phyloP scores from a whole-genome alignment of 257 asterid genomes.

The Buddleja alternifolia region DNA sequence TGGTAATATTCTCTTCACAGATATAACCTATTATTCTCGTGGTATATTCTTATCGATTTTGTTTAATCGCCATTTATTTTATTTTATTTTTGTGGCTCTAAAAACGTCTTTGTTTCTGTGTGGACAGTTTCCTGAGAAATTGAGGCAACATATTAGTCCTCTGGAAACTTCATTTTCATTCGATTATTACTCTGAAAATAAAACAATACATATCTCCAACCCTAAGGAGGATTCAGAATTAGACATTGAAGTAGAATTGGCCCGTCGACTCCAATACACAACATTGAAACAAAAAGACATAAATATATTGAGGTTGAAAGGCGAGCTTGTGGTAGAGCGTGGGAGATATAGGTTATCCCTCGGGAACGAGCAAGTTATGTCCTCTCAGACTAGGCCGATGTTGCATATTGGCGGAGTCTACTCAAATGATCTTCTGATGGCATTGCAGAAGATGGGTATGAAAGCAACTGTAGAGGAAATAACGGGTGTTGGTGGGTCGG shows the following conservation, averaged over 20 bases:
- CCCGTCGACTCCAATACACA: slow-evolving; percentile 43
- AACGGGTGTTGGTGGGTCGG: slow-evolving; percentile 32
- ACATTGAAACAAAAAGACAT: slow-evolving; percentile 43
- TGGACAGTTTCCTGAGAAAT: slow-evolving; percentile 63
- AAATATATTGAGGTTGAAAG: slow-evolving; percentile 48
- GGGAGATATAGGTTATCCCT: slow-evolving; percentile 51
- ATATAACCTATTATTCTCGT: neutral
- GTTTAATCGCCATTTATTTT: slow-evolving; percentile 2
- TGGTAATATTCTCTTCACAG: slow-evolving; percentile 46
- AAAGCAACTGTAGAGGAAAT: slow-evolving; percentile 38
- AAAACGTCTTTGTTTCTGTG: slow-evolving; percentile 18
- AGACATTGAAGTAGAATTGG: slow-evolving; percentile 57
- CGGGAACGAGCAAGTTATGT: slow-evolving; percentile 35
- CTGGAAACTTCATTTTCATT: slow-evolving; percentile 41
- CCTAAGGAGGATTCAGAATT: slow-evolving; percentile 41
- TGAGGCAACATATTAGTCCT: slow-evolving; percentile 42
- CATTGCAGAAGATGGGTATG: slow-evolving; percentile 52
- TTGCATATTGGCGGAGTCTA: slow-evolving; percentile 54
- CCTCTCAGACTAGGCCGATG: slow-evolving; percentile 44
- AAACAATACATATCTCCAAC: slow-evolving; percentile 50
- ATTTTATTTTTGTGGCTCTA: neutral
- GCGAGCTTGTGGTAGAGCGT: slow-evolving; percentile 59
- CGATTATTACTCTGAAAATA: slow-evolving; percentile 50
- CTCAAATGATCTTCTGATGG: slow-evolving; percentile 33
- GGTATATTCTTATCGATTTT: neutral